A percentile compares a stretch with the other conserved stretches of the same genome.
These are phyloP conservation scores for Lentinula aciculospora DNA, from an alignment of 768 basidiomycete species.

Conservation along the genomic window DNA sequence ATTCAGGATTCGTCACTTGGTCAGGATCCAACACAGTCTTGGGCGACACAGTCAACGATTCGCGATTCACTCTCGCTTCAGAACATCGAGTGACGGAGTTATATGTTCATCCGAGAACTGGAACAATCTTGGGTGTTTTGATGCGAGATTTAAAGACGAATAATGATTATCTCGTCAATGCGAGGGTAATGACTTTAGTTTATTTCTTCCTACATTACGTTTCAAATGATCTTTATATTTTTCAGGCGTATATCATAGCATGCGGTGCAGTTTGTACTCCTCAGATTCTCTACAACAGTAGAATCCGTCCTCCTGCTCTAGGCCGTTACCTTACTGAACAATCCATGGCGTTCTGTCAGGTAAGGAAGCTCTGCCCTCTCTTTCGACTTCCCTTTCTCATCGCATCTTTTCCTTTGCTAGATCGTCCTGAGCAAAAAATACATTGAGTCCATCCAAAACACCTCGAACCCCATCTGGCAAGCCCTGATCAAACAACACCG, in stretches of 20 bases:
- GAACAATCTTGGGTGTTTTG: not conserved
- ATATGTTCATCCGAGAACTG: not conserved
- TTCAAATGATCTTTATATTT: not conserved
- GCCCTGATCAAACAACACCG: not conserved
- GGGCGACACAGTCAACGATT: not conserved
- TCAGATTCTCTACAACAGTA: not conserved
- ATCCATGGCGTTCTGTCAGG: not conserved
- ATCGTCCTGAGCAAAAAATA: not conserved
- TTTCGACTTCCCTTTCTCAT: not conserved
- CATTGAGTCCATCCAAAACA: not conserved
- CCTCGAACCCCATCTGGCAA: not conserved
- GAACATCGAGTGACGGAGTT: not conserved
- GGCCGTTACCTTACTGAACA: not conserved
- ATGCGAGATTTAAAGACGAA: not conserved
- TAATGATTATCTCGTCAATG: not conserved
- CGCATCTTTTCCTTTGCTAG: not conserved
- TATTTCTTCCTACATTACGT: not conserved
- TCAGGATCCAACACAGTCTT: conserved; percentile 5
- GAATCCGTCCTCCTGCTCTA: not conserved
- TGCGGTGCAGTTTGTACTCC: not conserved
- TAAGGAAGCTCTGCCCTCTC: not conserved
- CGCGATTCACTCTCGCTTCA: not conserved
- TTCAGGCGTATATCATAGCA: not conserved
- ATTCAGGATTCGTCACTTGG: conserved; percentile 5
- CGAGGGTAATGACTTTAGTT: not conserved